Base-by-base conservation (phyloP, 768 basidiomycete genomes). In the Russula griseocarnosa region DNA sequence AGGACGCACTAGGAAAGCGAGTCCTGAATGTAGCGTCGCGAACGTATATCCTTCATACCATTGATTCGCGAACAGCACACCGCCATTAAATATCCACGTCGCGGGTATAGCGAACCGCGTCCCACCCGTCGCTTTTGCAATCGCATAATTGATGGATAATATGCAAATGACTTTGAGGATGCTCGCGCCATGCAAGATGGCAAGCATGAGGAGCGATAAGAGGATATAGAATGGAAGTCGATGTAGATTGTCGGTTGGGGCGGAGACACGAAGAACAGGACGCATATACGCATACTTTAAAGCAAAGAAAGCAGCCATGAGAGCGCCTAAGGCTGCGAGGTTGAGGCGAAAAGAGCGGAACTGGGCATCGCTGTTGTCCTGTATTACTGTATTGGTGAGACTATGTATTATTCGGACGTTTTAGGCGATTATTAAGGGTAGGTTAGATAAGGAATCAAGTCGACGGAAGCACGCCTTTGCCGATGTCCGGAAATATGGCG, bases 291-390 rank as follows among this genome's bases (percentile, higher is more conserved):
- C 32, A 28, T 73, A 77, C 70, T 88, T 87, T 56, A 83, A 67
- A 26, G 74, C 66, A 22, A 94, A 75, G 72, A 88, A 89, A n/a
- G 79, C 69, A 30, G 75, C 62, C 18, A 78, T 75, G 32, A 90
- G 77, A 47, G 72, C 47, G 42, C 79, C 70, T 5, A 98, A 81
- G 6, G 86, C 73, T 6, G 87, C 83, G 52, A 98, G 72, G 72
- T 94, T 92, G 69, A 82, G 79, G 44, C 97, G 84, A 74, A 99
- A 97, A 3, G 86, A 82, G 28, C 88, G 88, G 72, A 94, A 98
- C 77, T 98, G 97, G 0, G 81, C 77, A 70, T 98, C 97, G 66
- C 91, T 93, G 71, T 88, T 91, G 74, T 99, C 97, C 96, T 98
- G 49, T 54, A 24, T 55, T 42, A 11, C 18, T 10, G 11, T 38